These are phyloP conservation scores for Aspergillus fischeri DNA, from an alignment of 2,329 filamentous ascomycete genomes.

Conservation along the genomic window DNA sequence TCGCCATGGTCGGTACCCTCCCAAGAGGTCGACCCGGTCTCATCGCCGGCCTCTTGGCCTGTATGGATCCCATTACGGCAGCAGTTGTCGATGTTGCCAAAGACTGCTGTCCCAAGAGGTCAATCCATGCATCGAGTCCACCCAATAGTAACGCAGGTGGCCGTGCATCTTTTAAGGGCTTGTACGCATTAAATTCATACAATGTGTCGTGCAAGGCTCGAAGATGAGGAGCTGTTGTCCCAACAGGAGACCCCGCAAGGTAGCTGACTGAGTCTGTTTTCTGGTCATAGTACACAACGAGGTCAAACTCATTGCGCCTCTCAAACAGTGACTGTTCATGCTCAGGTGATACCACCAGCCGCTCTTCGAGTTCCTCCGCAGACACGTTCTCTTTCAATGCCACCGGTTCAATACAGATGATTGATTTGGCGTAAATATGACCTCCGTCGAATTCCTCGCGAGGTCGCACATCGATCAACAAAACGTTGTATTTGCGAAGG, in stretches of 20 bases:
- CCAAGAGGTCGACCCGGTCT: conserved; percentile 48
- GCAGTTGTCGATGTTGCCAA: conserved; percentile 56
- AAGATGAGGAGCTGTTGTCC: conserved; percentile 53
- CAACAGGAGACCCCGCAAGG: conserved; percentile 44
- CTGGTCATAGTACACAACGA: conserved; percentile 89
- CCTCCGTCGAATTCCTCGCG: conserved; percentile 80
- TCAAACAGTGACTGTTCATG: conserved; percentile 70
- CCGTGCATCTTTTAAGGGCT: conserved; percentile 60
- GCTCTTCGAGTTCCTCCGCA: conserved; percentile 56
- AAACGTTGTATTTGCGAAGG: conserved; percentile 61
- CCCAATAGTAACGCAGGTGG: conserved; percentile 75
- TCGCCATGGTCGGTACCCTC: conserved; percentile 49
- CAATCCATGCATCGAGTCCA: conserved; percentile 80
- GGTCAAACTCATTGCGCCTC: conserved; percentile 69
- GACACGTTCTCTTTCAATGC: conserved; percentile 65
- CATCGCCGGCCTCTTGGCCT: conserved; percentile 30
- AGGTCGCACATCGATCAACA: conserved; percentile 81
- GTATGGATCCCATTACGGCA: conserved; percentile 44
- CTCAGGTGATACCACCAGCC: conserved; percentile 45
- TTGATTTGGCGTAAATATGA: conserved; percentile 77
- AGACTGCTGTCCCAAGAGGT: conserved; percentile 70
- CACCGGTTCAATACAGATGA: conserved; percentile 88
- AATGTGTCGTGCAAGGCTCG: conserved; percentile 73
- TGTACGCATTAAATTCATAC: conserved; percentile 76
- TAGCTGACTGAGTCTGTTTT: conserved; percentile 57